These are phyloP conservation scores for Mortierella sp. DNA, from an alignment of 371 early-diverging fungal genomes.

Conservation along the genomic window DNA sequence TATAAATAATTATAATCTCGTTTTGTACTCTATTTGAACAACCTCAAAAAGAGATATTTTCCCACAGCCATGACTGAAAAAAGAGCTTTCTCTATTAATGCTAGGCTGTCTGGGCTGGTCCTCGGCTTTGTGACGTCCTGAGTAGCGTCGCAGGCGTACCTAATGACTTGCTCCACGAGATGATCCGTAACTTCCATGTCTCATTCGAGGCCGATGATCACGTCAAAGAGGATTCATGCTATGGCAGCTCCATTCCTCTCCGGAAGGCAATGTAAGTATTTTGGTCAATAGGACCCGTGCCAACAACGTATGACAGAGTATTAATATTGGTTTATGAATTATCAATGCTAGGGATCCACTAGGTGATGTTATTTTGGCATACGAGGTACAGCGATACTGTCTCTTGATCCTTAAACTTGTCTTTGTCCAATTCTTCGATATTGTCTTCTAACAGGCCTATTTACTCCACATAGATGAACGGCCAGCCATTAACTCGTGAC, in stretches of 20 bases:
- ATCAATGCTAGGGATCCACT: constrained; percentile 68
- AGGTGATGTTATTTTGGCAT: constrained; percentile 86
- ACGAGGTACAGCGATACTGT: constrained; percentile 58
- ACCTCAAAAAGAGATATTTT: not conserved
- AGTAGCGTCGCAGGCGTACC: constrained; percentile 63
- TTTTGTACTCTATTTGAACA: not conserved
- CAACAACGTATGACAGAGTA: not conserved
- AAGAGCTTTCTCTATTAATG: not conserved
- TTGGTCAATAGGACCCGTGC: not conserved
- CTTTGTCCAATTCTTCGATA: not conserved
- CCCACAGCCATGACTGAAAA: not conserved
- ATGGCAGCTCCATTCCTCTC: constrained; percentile 88
- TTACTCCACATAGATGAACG: constrained; percentile 76
- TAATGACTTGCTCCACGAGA: constrained; percentile 38
- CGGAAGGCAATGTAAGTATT: constrained; percentile 77
- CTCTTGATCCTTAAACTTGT: not conserved
- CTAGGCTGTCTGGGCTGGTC: constrained; percentile 82
- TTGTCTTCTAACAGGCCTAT: not conserved
- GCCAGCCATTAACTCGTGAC: constrained; percentile 76
- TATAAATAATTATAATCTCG: no score
- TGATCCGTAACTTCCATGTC: constrained; percentile 69
- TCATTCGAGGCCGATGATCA: constrained; percentile 82
- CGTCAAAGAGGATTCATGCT: constrained; percentile 77
- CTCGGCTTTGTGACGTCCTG: constrained; percentile 82
- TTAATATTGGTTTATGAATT: not conserved